Evolutionary conservation across 805 yeast species (phyloP).

Genomic region (Aciculoconidium aculeatum): DNA sequence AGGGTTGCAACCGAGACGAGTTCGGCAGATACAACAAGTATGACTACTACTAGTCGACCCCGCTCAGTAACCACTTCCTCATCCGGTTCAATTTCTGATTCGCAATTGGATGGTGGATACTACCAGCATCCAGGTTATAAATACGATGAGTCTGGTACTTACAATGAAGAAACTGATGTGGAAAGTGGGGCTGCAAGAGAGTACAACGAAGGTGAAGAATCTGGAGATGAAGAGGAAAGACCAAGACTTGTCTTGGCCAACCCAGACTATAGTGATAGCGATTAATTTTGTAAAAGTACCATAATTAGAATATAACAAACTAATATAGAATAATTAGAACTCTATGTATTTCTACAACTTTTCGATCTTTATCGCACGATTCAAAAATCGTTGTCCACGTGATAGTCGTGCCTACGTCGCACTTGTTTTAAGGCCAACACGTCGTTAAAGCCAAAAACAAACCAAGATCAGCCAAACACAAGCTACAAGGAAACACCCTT

Average conservation of each 20-base stretch:
- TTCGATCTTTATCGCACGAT: no score
- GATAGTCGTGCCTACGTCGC: constrained; percentile 6
- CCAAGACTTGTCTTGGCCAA: constrained; percentile 52
- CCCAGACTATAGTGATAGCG: constrained; percentile 45
- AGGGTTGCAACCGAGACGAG: constrained; percentile 27
- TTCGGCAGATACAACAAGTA: constrained; percentile 11
- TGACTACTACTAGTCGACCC: no score
- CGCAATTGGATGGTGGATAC: constrained; percentile 20
- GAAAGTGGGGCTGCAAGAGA: constrained; percentile 10
- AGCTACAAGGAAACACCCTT: no score
- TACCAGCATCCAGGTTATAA: constrained; percentile 39
- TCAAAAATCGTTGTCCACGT: no score
- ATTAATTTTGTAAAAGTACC: constrained; percentile 12
- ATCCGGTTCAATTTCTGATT: constrained; percentile 24
- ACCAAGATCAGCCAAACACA: constrained; percentile 2
- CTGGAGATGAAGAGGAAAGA: constrained; percentile 26
- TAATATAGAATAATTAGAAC: not conserved
- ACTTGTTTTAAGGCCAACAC: constrained; percentile 5
- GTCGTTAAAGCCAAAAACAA: constrained; percentile 6
- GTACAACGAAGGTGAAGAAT: constrained; percentile 5
- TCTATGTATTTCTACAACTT: not conserved
- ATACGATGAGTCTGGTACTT: constrained; percentile 16
- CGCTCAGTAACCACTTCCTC: no score
- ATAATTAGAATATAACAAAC: constrained; percentile 1
- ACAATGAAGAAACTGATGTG: constrained; percentile 12